Evolutionary conservation across 1,284 basidiomycete genomes (phyloP).

Genomic region (Retiboletus flavoniger): DNA sequence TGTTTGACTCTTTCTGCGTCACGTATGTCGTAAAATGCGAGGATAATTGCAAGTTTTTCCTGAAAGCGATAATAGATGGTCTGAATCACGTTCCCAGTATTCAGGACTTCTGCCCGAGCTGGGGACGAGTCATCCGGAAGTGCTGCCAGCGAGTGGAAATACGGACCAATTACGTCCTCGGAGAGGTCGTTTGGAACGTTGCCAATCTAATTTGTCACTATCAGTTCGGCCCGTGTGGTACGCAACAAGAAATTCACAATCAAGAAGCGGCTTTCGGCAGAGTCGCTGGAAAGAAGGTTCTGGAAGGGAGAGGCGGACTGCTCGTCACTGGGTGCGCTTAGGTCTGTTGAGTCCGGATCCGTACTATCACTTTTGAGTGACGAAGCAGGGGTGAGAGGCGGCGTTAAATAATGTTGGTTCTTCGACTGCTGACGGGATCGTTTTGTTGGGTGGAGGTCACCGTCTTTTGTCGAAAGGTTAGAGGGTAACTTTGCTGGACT

Average conservation of each 20-base stretch:
- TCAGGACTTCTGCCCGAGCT: slow-evolving; percentile 10
- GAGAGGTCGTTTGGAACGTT: slow-evolving; percentile 36
- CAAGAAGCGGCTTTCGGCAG: slow-evolving; percentile 43
- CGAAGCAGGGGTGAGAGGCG: slow-evolving; percentile 57
- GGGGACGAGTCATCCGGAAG: slow-evolving; percentile 15
- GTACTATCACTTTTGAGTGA: slow-evolving; percentile 43
- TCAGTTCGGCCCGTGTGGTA: slow-evolving; percentile 17
- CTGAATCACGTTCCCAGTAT: slow-evolving; percentile 38
- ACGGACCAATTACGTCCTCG: slow-evolving; percentile 35
- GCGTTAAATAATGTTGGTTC: slow-evolving; percentile 47
- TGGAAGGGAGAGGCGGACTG: slow-evolving; percentile 6
- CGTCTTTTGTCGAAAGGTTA: slow-evolving; percentile 16
- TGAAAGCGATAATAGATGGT: slow-evolving; percentile 53
- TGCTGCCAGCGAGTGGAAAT: slow-evolving; percentile 28
- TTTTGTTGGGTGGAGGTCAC: slow-evolving; percentile 21
- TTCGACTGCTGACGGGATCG: slow-evolving; percentile 28
- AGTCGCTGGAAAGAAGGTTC: slow-evolving; percentile 12
- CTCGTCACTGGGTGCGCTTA: slow-evolving; percentile 10
- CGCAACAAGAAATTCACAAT: slow-evolving; percentile 34
- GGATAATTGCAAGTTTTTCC: slow-evolving; percentile 49
- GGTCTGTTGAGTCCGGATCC: slow-evolving; percentile 32
- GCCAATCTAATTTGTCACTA: slow-evolving; percentile 29
- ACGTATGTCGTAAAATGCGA: slow-evolving; percentile 64
- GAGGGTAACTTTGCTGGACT: slow-evolving; percentile 15
- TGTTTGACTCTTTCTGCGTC: slow-evolving; percentile 50